Evolutionary conservation across 2,329 filamentous ascomycete genomes (phyloP).

Genomic region (Penicillium sp.): DNA sequence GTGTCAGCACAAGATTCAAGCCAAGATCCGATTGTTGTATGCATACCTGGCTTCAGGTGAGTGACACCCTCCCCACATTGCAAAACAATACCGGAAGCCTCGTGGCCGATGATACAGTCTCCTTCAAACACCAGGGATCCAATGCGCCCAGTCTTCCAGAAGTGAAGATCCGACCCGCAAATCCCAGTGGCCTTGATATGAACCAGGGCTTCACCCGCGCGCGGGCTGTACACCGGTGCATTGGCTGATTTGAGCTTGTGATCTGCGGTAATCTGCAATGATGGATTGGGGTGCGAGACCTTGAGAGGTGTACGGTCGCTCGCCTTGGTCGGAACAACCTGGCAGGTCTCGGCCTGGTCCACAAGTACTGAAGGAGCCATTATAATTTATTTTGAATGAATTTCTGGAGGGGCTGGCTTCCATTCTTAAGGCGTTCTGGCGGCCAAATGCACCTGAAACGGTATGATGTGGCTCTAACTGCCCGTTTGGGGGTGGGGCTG

Average conservation of each 20-base stretch:
- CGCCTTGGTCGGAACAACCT: slow-evolving; percentile 7
- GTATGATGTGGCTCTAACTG: slow-evolving; percentile 4
- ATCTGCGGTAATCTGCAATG: slow-evolving; percentile 61
- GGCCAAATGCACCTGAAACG: neutral
- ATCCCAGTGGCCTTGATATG: slow-evolving; percentile 66
- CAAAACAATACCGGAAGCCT: slow-evolving; percentile 63
- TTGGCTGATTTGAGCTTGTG: slow-evolving; percentile 60
- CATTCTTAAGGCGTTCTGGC: neutral
- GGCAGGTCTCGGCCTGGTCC: slow-evolving; percentile 4
- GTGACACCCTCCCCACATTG: slow-evolving; percentile 58
- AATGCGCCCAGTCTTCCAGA: slow-evolving; percentile 67
- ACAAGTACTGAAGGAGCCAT: slow-evolving; percentile 18
- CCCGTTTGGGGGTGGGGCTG: neutral
- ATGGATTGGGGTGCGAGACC: slow-evolving; percentile 50
- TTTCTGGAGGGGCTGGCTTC: neutral
- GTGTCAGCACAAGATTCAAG: neutral
- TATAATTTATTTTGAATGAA: neutral
- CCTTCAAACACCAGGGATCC: slow-evolving; percentile 63
- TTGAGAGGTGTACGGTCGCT: slow-evolving; percentile 9
- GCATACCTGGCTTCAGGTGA: slow-evolving; percentile 49
- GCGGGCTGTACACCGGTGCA: slow-evolving; percentile 58
- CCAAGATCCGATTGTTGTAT: neutral
- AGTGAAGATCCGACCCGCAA: slow-evolving; percentile 70
- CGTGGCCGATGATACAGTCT: slow-evolving; percentile 67
- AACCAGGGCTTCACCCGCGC: slow-evolving; percentile 57